A percentile compares a stretch with the other conserved stretches of the same genome.
These are phyloP conservation scores for Saccharomycopsis sp. DNA, from an alignment of 805 yeast genomes.

Conservation along the genomic window DNA sequence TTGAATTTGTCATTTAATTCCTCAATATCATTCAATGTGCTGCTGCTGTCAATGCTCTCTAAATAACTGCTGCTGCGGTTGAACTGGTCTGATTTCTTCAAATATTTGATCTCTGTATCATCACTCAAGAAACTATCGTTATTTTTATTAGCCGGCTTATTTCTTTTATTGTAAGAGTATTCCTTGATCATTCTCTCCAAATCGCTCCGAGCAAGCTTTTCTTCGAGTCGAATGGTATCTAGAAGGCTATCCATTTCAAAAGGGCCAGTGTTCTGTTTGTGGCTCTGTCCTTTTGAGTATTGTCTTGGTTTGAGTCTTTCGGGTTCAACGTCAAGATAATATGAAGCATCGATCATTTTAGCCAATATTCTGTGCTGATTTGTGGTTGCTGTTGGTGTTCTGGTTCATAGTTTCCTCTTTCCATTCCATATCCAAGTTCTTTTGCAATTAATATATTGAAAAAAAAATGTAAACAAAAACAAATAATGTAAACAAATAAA, in stretches of 20 bases:
- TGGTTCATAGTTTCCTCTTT: too few relatives aligned
- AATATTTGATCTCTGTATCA: conserved; percentile 10
- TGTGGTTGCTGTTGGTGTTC: too few relatives aligned
- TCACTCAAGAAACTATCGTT: conserved; percentile 5
- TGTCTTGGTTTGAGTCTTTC: neutral
- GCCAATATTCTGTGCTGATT: too few relatives aligned
- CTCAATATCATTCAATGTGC: conserved; percentile 9
- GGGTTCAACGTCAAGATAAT: neutral
- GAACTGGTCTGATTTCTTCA: conserved; percentile 12
- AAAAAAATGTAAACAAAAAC: neutral
- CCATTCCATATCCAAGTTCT: neutral
- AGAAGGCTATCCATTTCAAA: conserved; percentile 11
- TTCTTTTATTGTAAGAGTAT: conserved; percentile 3
- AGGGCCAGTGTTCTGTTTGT: neutral
- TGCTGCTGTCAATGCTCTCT: conserved; percentile 1
- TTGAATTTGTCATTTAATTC: neutral
- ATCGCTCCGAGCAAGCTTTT: conserved; percentile 13
- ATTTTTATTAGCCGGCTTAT: neutral
- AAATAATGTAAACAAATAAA: neutral
- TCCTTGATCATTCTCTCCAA: conserved; percentile 12
- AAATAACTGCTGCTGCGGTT: neutral
- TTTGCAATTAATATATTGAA: neutral
- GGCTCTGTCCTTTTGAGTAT: neutral
- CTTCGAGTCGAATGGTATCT: conserved; percentile 12
- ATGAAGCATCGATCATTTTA: conserved; percentile 1